Percentiles rank a stretch among this genome's conserved stretches.
Evolutionary conservation across 306 rosid genomes (phyloP).

Genomic region (Fagus crenata): DNA sequence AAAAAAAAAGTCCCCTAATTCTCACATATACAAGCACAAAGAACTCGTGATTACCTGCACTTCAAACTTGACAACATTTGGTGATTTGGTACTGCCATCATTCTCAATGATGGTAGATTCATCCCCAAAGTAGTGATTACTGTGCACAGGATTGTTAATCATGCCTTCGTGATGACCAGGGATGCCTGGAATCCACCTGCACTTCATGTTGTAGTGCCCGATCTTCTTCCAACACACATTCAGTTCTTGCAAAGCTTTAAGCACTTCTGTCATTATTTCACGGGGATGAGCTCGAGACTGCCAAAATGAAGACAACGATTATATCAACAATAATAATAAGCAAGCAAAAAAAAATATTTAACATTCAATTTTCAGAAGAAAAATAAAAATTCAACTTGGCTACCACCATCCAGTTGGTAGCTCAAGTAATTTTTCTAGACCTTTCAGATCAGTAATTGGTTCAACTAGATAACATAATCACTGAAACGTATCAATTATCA

Average conservation of each 20-base stretch:
- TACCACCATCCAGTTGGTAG: background rate
- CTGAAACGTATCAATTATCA: constrained; percentile 2
- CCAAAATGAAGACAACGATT: constrained; percentile 27
- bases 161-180: constrained; percentile 65
- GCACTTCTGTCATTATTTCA: constrained; percentile 93
- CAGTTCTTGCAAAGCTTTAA: constrained; percentile 84
- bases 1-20: background rate
- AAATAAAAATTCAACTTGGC: background rate
- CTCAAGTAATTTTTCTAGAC: background rate
- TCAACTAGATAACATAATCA: constrained; percentile 25
- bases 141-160: constrained; percentile 51
- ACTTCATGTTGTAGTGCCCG: constrained; percentile 96
- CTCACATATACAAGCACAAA: background rate
- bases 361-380: background rate
- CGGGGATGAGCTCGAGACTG: constrained; percentile 93
- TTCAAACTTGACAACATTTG: constrained; percentile 89
- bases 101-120: constrained; percentile 57
- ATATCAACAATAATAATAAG: constrained; percentile 30
- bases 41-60: constrained; percentile 58
- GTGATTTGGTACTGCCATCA: constrained; percentile 45
- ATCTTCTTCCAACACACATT: constrained; percentile 93
- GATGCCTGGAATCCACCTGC: constrained; percentile 64
- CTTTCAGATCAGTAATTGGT: constrained; percentile 10
- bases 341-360: background rate
- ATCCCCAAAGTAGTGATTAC: constrained; percentile 57